phyloP scores from a whole-genome alignment of 2,329 filamentous ascomycete species.

The Coniochaeta prunicola region DNA sequence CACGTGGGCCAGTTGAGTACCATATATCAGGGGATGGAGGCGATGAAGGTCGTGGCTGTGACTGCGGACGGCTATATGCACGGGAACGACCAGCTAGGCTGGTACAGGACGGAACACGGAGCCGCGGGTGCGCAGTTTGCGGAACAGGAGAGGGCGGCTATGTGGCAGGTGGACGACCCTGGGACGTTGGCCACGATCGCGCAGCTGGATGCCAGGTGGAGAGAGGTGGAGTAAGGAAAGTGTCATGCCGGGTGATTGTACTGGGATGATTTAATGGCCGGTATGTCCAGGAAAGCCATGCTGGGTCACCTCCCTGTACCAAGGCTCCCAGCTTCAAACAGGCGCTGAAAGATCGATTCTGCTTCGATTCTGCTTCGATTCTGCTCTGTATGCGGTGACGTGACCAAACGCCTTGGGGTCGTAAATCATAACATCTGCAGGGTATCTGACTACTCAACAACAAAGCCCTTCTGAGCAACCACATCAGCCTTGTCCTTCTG shows the following conservation, averaged over 20 bases:
- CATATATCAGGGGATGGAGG: background rate
- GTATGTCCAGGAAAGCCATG: no score
- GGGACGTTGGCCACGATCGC: background rate
- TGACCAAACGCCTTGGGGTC: no score
- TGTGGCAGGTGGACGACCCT: background rate
- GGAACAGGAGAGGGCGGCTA: background rate
- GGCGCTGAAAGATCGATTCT: no score
- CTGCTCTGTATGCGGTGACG: no score
- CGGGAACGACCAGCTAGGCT: background rate
- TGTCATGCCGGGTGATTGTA: background rate
- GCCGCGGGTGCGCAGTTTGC: background rate
- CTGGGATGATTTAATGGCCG: no score
- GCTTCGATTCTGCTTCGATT: no score
- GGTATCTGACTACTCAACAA: conserved; percentile 10
- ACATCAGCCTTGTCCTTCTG: conserved; percentile 4
- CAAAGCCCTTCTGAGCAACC: conserved; percentile 12
- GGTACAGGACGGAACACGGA: background rate
- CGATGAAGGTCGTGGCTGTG: background rate
- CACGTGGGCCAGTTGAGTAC: background rate
- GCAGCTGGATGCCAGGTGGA: background rate
- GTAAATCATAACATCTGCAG: background rate
- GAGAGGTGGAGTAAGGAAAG: background rate
- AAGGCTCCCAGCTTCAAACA: no score
- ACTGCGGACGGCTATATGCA: background rate
- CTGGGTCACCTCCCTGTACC: no score